Evolutionary conservation across 495 filamentous ascomycete species (phyloP), one percentile per base, ranked within the genome.

Genomic region (Trichoderma erinaceum): DNA sequence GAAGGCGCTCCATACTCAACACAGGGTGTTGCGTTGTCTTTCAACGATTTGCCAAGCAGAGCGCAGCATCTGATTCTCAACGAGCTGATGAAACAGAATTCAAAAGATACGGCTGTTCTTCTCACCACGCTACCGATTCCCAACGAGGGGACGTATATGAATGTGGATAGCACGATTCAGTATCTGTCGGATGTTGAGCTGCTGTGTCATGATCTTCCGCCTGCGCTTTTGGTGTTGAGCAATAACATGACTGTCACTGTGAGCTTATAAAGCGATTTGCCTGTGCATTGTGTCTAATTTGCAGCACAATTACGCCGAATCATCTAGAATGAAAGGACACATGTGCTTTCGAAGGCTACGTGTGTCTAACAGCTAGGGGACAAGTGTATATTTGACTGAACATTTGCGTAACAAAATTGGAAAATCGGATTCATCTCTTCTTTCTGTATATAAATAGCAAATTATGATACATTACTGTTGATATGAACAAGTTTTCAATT

Each of bases 241-340:
- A 96, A 95, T 78, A 92, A 89, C 70, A 91, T 96, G 89, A 94
- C 90, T 16, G 92, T 95, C 65, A 95, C 92, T 21, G 93, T 92
- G 78, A 91, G 90, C 74, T 77, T 93, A 66, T 93, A 70, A 74
- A 58, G 13, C 52, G 8, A 18, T 6, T 25, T 52, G 0, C n/a
- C n/a, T 23, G 48, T 18, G n/a, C 48, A 23, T 52, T 52, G 8
- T 18, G 11, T 7, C 2, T 2, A 21, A 23, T 4, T 11, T 4
- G 21, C 21, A 21, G 48, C 43, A 5, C 7, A 13, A 46, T 46
- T 16, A 10, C 5, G 35, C 35, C 35, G 35, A 38, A 38, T 2
- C 4, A 38, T 38, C 4, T 38, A 0, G 8, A 38, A 38, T 3
- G 35, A 38, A 38, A 38, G 8, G 29, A 29, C 4, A 29, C 29